A percentile compares a stretch with the other conserved stretches of the same genome.
Evolutionary conservation across 1,139 yeast species (phyloP).

Genomic region (Candida frijolesensis): DNA sequence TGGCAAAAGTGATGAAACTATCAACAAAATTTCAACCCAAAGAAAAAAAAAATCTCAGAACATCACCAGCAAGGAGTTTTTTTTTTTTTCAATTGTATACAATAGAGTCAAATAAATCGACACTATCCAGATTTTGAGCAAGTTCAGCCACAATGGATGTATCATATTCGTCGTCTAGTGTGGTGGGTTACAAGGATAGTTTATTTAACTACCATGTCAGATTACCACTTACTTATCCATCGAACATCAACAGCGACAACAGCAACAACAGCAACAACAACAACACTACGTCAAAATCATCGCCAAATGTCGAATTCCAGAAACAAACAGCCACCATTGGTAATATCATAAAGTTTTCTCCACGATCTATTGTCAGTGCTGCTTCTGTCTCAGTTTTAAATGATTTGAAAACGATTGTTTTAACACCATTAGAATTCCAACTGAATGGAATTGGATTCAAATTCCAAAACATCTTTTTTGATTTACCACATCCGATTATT

Average conservation of each 20-base stretch:
- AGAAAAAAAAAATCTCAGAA: neutral
- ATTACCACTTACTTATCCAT: slow-evolving; percentile 36
- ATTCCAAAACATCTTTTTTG: slow-evolving; percentile 30
- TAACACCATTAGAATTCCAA: slow-evolving; percentile 32
- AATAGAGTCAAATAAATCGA: neutral
- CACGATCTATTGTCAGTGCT: slow-evolving; percentile 23
- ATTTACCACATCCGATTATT: slow-evolving; percentile 37
- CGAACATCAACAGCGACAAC: slow-evolving; percentile 4
- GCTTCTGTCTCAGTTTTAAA: slow-evolving; percentile 31
- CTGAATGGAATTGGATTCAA: slow-evolving; percentile 26
- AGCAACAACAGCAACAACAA: neutral
- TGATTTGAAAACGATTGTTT: slow-evolving; percentile 31
- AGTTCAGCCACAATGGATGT: slow-evolving; percentile 10
- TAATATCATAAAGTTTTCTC: slow-evolving; percentile 23
- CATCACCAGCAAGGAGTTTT: neutral
- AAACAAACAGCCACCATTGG: slow-evolving; percentile 26
- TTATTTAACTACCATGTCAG: slow-evolving; percentile 23
- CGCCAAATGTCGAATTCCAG: slow-evolving; percentile 28
- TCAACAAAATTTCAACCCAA: neutral
- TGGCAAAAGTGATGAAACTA: neutral
- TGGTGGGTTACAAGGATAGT: slow-evolving; percentile 29
- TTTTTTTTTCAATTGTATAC: neutral
- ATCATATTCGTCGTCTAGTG: slow-evolving; percentile 22
- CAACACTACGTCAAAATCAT: neutral
- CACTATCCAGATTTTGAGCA: neutral